Base-by-base conservation (phyloP, 2,329 filamentous ascomycete species). In the Rosellinia necatrix region DNA sequence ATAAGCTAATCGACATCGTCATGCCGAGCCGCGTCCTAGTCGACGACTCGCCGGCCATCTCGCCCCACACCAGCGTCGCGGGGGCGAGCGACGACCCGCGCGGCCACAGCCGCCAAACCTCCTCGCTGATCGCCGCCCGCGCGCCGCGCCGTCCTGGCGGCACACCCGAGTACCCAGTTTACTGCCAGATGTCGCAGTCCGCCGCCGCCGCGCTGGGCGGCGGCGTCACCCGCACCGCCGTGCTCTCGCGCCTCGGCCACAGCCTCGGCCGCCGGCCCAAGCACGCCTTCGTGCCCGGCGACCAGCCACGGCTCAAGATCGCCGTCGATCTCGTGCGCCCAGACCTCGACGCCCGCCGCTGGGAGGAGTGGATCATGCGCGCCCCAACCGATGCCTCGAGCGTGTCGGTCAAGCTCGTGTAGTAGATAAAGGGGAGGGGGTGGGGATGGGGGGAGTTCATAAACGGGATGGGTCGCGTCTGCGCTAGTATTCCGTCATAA, bases 291-390 rank as follows among this genome's bases (percentile, higher is more conserved):
- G 51, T 22, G 41, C 41, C 13, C 48, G 30, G 1, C 1, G 27
- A 15, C 6, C 50, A 52, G 12, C 42, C 53, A 1, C 38, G 27
- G 12, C 19, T 62, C 12, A 29, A 2, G 8, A 3, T 62, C 2
- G 32, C 53, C 0, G 12, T 62, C 13, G 24, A 13, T 15, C 59
- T 62, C 12, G 27, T 41, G 22, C n/a, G 56, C 19, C 34, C 46
- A 2, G 22, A 24, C 10, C n/a, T 60, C 12, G 50, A 60, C n/a
- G 47, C 58, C 15, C 42, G 29, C n/a, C 19, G n/a, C 5, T 62
- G 59, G 59, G 47, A 30, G 35, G 59, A 58, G 41, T 62, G 59
- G 59, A 10, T 60, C 34, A 25, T 60, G 17, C 29, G 30, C 8
- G 57, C 57, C 10, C 59, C 57, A 4, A 19, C 3, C 3, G 58